Base-by-base conservation (phyloP, 805 yeast genomes). In the Lipomyces sp. region DNA sequence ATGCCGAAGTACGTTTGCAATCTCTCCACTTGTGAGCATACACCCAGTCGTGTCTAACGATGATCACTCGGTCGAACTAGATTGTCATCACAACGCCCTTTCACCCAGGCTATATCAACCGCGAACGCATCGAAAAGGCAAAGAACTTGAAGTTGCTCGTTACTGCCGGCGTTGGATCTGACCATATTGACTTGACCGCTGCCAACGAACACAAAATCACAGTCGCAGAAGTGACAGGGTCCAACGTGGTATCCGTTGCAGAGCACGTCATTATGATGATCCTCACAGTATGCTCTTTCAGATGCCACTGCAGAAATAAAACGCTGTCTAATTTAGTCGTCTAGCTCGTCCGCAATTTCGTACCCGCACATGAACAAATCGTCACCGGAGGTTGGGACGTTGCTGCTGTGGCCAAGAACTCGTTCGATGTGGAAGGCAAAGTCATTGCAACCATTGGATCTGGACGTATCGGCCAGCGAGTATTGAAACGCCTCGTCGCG, bases 81-180 rank as follows among this genome's bases (percentile, higher is more conserved):
- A 52, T 85, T 45, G 77, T 85, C 63, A 84, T 86, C 68, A 80
- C 90, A 36, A 84, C 91, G 11, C 93, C 95, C 2, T 85, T 86
- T 77, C 86, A 78, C 69, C 93, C 95, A 3, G 91, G 82, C 33
- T 85, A 85, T 68, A 74, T 85, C 65, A 78, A 83, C 48, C 73
- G 74, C 52, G 83, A 81, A 61, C 76, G 91, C 62, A 75, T 85
- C 57, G 80, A 72, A 43, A 76, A 78, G 63, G 90, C 91, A 31
- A 81, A 81, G 66, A 83, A 82, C 46, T 75, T 85, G 68, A 84
- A 83, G 72, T 64, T 83, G 45, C 72, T 82, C 53, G 74, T 84
- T 60, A 85, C 90, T 43, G 95, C 95, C 8, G 95, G 93, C 61
- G 89, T 85, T 53, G 95, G 95, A 11, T 82, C 88, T 19, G 93